These are phyloP conservation scores for Aspergillus brunneoviolaceus DNA, from an alignment of 2,329 filamentous ascomycete genomes.

Conservation along the genomic window DNA sequence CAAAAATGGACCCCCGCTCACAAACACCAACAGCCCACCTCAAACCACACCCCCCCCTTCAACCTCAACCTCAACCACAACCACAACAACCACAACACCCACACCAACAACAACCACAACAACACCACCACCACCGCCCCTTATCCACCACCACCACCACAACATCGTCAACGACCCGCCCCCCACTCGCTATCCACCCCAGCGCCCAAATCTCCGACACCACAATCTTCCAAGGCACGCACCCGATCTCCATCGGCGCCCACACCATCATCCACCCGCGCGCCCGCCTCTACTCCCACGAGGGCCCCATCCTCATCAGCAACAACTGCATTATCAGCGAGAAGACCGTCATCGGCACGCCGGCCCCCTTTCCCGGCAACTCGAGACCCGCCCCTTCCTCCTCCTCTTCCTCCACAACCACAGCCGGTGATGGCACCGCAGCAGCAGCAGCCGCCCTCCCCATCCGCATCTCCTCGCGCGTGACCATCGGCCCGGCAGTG, in stretches of 20 bases:
- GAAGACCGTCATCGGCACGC: conserved; percentile 42
- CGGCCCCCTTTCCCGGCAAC: background rate
- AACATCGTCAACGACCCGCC: conserved; percentile 28
- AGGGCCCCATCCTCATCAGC: conserved; percentile 77
- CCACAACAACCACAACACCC: conserved; percentile 21
- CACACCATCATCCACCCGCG: conserved; percentile 86
- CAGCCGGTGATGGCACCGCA: background rate
- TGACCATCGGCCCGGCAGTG: conserved; percentile 40
- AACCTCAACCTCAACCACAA: conserved; percentile 32
- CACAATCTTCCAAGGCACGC: conserved; percentile 57
- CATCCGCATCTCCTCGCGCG: conserved; percentile 39
- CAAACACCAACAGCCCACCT: conserved; percentile 21
- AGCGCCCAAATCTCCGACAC: conserved; percentile 42
- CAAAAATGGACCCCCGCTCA: conserved; percentile 17
- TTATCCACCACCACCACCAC: conserved; percentile 23
- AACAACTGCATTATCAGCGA: conserved; percentile 82
- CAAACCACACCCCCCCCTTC: conserved; percentile 21
- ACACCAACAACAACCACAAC: conserved; percentile 22
- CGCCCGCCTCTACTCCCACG: conserved; percentile 71
- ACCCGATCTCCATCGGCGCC: conserved; percentile 75
- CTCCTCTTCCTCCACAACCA: background rate
- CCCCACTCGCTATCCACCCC: conserved; percentile 38
- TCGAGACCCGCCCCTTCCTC: background rate
- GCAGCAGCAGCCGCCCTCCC: background rate
- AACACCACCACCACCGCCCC: conserved; percentile 20